These are phyloP conservation scores for Calonectria leucothoes DNA, from an alignment of 2,329 filamentous ascomycete genomes.

Conservation along the genomic window DNA sequence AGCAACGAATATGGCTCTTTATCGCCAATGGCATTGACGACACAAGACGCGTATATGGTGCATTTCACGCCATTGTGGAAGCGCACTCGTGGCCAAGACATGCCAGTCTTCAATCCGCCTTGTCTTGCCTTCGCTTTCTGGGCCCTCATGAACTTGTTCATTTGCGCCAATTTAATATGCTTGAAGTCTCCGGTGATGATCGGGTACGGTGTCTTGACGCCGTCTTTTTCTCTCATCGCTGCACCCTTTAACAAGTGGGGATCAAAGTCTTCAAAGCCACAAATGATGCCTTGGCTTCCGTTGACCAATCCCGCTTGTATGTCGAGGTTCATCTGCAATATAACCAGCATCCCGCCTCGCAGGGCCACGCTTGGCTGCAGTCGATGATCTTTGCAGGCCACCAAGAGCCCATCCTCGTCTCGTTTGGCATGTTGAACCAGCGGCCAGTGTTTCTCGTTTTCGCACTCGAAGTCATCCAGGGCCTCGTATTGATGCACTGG, in stretches of 20 bases:
- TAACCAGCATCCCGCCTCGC: slow-evolving; percentile 31
- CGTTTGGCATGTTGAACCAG: slow-evolving; percentile 3
- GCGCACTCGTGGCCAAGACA: slow-evolving; percentile 49
- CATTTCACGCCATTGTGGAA: slow-evolving; percentile 60
- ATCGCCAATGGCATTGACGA: slow-evolving; percentile 59
- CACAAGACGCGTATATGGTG: slow-evolving; percentile 64
- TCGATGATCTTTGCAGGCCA: slow-evolving; percentile 22
- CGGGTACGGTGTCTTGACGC: background rate
- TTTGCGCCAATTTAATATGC: slow-evolving; percentile 3
- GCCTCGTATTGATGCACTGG: slow-evolving; percentile 12
- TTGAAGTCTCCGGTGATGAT: slow-evolving; percentile 16
- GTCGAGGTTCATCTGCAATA: slow-evolving; percentile 40
- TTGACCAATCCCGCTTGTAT: slow-evolving; percentile 28
- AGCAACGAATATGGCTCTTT: slow-evolving; percentile 59
- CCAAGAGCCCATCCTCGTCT: slow-evolving; percentile 19
- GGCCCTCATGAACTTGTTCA: slow-evolving; percentile 20
- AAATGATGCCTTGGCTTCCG: slow-evolving; percentile 41
- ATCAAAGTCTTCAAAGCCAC: slow-evolving; percentile 29
- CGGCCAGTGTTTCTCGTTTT: background rate
- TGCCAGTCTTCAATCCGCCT: background rate
- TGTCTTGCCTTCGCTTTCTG: background rate
- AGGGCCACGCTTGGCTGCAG: slow-evolving; percentile 28
- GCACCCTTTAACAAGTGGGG: background rate
- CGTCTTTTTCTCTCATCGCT: background rate
- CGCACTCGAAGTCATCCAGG: slow-evolving; percentile 26